A percentile compares a stretch with the other conserved stretches of the same genome.
Conservation (phyloP, 2,329 filamentous ascomycete species). For the Stemphylium vesicarium region DNA sequence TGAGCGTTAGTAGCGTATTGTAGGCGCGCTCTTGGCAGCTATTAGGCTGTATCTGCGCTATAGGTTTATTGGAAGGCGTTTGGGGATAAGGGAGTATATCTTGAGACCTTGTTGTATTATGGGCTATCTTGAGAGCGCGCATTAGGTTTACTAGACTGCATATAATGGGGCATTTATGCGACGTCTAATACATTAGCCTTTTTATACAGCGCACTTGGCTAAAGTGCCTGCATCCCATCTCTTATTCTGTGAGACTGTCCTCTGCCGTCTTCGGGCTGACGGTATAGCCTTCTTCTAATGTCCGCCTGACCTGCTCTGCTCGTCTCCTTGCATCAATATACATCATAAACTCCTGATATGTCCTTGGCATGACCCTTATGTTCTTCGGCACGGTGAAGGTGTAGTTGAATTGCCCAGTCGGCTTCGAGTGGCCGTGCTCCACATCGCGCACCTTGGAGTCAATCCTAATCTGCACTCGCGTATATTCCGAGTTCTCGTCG, state of each 20-base stretch:
- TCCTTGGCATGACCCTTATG: conserved; percentile 69
- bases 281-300: conserved; percentile 35
- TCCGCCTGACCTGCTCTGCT: conserved; percentile 57
- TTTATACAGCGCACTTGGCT: neutral
- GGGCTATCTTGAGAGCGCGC: neutral
- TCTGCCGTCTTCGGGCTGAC: conserved; percentile 41
- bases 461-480: conserved; percentile 72
- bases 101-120: neutral
- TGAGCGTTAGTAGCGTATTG: conserved; percentile 4
- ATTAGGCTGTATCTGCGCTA: neutral
- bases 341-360: conserved; percentile 69
- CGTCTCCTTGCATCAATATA: conserved; percentile 67
- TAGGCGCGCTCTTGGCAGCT: neutral
- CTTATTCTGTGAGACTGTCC: conserved; percentile 47
- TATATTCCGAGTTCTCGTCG: conserved; percentile 54
- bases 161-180: neutral
- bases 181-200: neutral
- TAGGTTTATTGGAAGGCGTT: conserved; percentile 1
- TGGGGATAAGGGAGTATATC: neutral
- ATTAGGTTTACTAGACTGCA: neutral
- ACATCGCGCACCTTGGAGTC: conserved; percentile 75
- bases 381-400: conserved; percentile 71
- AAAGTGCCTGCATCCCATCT: neutral
- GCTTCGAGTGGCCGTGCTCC: conserved; percentile 70
- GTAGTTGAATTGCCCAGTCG: conserved; percentile 78